Evolutionary conservation across 2,329 filamentous ascomycete species (phyloP).

Genomic region (Verticillium nonalfalfae): DNA sequence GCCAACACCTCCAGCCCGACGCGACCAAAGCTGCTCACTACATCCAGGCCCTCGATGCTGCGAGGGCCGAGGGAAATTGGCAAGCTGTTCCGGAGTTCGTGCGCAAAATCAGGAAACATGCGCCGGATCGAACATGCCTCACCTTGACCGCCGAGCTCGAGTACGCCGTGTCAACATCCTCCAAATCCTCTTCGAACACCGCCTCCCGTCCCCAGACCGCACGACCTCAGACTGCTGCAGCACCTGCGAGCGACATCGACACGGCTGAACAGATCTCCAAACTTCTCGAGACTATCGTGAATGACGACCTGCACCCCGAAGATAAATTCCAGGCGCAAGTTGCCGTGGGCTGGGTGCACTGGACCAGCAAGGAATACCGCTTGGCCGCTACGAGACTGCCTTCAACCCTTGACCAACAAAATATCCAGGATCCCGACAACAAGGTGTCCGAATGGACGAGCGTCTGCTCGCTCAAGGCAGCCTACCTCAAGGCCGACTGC

Average conservation of each 20-base stretch:
- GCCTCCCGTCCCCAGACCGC: conserved; percentile 33
- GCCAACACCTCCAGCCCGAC: conserved; percentile 8
- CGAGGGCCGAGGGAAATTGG: conserved; percentile 86
- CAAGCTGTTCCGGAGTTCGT: conserved; percentile 79
- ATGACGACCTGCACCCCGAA: conserved; percentile 45
- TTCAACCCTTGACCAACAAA: conserved; percentile 50
- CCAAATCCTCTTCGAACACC: conserved; percentile 32
- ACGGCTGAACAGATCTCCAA: conserved; percentile 38
- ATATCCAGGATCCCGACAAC: conserved; percentile 43
- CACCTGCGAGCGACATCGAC: conserved; percentile 36
- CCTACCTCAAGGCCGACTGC: conserved; percentile 68
- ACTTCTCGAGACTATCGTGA: conserved; percentile 51
- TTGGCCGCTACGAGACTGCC: conserved; percentile 58
- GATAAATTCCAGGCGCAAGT: conserved; percentile 73
- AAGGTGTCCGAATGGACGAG: conserved; percentile 68
- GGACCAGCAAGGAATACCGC: conserved; percentile 64
- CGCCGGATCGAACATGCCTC: conserved; percentile 71
- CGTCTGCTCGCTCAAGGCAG: conserved; percentile 72
- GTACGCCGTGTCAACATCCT: conserved; percentile 53
- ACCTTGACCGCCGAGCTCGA: conserved; percentile 65
- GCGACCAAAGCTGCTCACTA: conserved; percentile 74
- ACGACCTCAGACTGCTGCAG: conserved; percentile 3
- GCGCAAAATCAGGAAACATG: conserved; percentile 92
- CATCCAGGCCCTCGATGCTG: conserved; percentile 73
- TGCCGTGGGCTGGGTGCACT: conserved; percentile 81